Conservation (phyloP, 805 yeast genomes). For the Cyberlindnera saturnus region DNA sequence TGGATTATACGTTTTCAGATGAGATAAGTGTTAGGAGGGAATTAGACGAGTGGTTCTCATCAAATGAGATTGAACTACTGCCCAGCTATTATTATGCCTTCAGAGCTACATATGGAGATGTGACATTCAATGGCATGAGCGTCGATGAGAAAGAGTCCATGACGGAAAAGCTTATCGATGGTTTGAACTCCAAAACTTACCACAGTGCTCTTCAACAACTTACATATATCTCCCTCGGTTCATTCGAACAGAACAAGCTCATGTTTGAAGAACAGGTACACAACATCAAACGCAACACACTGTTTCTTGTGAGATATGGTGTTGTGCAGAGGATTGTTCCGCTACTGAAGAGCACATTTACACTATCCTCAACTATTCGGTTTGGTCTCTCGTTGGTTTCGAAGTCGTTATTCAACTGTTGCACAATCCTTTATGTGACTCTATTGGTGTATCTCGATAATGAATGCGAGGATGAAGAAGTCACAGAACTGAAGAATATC, state of each 20-base stretch:
- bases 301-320: constrained; percentile 3
- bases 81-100: constrained; percentile 1
- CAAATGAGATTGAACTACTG: constrained; percentile 21
- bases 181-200: background rate
- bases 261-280: constrained; percentile 5
- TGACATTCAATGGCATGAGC: constrained; percentile 8
- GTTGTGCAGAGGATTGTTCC: constrained; percentile 5
- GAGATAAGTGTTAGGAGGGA: constrained; percentile 33
- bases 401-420: constrained; percentile 8
- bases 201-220: constrained; percentile 5
- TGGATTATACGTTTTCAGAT: constrained; percentile 38
- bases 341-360: constrained; percentile 6
- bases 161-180: constrained; percentile 7
- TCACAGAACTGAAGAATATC: background rate
- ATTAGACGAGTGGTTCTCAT: constrained; percentile 41
- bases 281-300: constrained; percentile 6
- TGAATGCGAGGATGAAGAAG: constrained; percentile 2
- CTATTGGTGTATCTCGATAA: constrained; percentile 6
- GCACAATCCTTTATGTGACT: constrained; percentile 11
- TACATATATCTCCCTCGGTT: constrained; percentile 13
- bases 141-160: constrained; percentile 13
- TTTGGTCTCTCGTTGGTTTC: constrained; percentile 8
- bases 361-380: constrained; percentile 1
- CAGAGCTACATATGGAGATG: background rate
- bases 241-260: constrained; percentile 7